Percentiles rank a stretch among this genome's conserved stretches.
Evolutionary conservation across 176 grass and related monocot species (phyloP).

Genomic region (Musa beccarii): DNA sequence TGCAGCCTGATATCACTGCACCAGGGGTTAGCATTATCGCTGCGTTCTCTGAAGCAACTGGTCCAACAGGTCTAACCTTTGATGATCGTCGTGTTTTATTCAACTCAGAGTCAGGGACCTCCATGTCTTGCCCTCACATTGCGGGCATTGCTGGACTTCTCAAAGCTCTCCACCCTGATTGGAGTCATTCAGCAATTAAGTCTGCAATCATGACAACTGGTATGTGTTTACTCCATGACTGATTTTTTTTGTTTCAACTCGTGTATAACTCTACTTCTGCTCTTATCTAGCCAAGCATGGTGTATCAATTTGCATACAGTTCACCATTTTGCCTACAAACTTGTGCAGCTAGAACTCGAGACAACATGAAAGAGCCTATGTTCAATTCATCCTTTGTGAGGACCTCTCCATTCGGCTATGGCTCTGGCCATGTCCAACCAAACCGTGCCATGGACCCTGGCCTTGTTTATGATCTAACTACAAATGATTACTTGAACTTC

Average conservation of each 20-base stretch:
- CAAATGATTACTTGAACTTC: slow-evolving; percentile 64
- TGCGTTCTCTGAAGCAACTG: slow-evolving; percentile 39
- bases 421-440: slow-evolving; percentile 70
- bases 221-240: background rate
- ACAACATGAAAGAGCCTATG: slow-evolving; percentile 53
- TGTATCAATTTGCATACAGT: background rate
- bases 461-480: slow-evolving; percentile 62
- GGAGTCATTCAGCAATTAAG: slow-evolving; percentile 87
- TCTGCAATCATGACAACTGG: slow-evolving; percentile 87
- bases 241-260: background rate
- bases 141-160: slow-evolving; percentile 68
- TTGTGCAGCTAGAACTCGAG: slow-evolving; percentile 48
- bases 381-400: slow-evolving; percentile 49
- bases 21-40: slow-evolving; percentile 82
- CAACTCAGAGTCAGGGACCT: slow-evolving; percentile 89
- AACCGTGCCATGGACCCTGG: slow-evolving; percentile 72
- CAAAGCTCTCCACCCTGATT: slow-evolving; percentile 54
- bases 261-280: too few relatives aligned
- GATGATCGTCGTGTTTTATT: slow-evolving; percentile 70
- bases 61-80: slow-evolving; percentile 58
- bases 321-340: background rate
- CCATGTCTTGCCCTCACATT: slow-evolving; percentile 91
- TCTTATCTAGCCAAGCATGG: background rate
- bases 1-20: slow-evolving; percentile 91
- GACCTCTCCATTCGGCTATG: slow-evolving; percentile 75